phyloP scores from a whole-genome alignment of 768 basidiomycete genomes.

The Auriscalpium vulgare region DNA sequence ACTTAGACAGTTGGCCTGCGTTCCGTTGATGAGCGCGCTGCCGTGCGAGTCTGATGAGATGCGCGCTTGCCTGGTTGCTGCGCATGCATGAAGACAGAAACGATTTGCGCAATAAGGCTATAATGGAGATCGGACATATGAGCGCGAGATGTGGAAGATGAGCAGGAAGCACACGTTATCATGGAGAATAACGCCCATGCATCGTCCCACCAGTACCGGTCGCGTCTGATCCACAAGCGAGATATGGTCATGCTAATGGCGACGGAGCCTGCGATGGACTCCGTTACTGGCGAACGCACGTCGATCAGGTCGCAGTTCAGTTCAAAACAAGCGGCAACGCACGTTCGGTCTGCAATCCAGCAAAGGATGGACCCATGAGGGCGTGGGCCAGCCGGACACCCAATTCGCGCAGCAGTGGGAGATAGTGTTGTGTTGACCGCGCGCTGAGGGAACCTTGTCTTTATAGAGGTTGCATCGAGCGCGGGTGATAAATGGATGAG shows the following conservation, averaged over 20 bases:
- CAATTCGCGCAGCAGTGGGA: too few relatives aligned
- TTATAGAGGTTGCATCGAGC: too few relatives aligned
- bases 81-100: constrained; percentile 20
- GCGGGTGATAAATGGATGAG: too few relatives aligned
- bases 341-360: constrained; percentile 14
- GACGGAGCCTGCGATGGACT: constrained; percentile 17
- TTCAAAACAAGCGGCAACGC: too few relatives aligned
- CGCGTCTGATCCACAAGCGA: constrained; percentile 18
- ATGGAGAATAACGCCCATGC: constrained; percentile 20
- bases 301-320: not conserved
- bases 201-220: constrained; percentile 22
- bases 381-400: not conserved
- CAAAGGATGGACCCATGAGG: constrained; percentile 9
- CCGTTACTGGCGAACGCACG: constrained; percentile 12
- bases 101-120: constrained; percentile 17
- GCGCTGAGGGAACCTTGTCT: too few relatives aligned
- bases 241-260: constrained; percentile 17
- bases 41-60: not conserved
- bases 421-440: too few relatives aligned
- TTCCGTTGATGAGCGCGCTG: not conserved
- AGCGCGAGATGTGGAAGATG: too few relatives aligned
- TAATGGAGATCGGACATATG: not conserved
- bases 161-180: constrained; percentile 4
- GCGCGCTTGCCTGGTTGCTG: constrained; percentile 8
- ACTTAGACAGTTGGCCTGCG: constrained; percentile 10